Evolutionary conservation across 192 early-diverging fungal genomes (phyloP), one percentile per base, ranked within the genome.

Genomic region (Podila horticola): DNA sequence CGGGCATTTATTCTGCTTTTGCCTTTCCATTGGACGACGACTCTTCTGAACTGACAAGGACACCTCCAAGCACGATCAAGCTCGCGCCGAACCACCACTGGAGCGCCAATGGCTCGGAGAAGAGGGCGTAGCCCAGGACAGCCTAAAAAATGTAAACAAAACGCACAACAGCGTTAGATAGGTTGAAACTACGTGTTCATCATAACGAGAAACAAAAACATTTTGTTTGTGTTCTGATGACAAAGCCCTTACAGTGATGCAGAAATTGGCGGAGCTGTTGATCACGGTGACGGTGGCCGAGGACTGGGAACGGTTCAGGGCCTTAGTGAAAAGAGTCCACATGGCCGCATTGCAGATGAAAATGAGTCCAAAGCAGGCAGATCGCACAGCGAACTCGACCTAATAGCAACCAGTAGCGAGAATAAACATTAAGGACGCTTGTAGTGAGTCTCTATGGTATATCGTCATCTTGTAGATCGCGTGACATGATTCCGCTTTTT

Each of bases 261-360:
- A 85, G 85, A 95, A 94, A 73, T 95, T 97, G 20, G 88, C 88
- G 9, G 90, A 92, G 22, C 89, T 95, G 83, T 95, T 95, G 66
- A 95, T 72, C 57, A 94, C 87, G 17, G 92, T 93, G 10, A 95
- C 94, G 28, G 92, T 89, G 4, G 91, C 81, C 4, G 95, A 93
- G 19, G 94, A 94, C 41, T 88, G 82, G 22, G 95, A 91, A 49
- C 84, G 84, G 61, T 88, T 91, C 34, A 97, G 84, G 7, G 95
- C 94, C 64, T 94, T 94, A 52, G 96, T 95, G 68, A 96, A 96
- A 4, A 90, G 82, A 4, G 90, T 90, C 96, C 96, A 97, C 96
- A 97, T 97, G 62, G 90, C 64, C 5, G 92, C 88, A 69, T 96
- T 96, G 57, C 90, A 92, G 17, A 83, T 79, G 30, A 92, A 87